Evolutionary conservation across 352 stramenopile species (phyloP), one percentile per base, ranked within the genome.

Genomic region (Blastocystis sp.): DNA sequence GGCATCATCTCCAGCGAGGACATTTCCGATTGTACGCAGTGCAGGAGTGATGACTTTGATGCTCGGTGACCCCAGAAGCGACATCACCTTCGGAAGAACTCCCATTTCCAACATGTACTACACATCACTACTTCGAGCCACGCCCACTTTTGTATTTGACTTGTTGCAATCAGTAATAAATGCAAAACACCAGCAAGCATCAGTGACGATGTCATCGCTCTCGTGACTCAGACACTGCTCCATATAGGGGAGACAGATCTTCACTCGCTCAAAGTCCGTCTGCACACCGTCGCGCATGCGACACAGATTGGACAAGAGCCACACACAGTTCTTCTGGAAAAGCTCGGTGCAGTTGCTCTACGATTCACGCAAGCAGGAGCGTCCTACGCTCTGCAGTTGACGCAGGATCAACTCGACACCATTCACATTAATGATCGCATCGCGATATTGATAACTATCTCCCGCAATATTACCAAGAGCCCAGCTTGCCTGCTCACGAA

Each of bases 391-490:
- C 79, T 96, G 96, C 47, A 99, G 93, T 90, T 98, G 95, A 89
- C 95, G 92, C 70, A 98, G 93, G 43, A 99, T 93, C 13, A 96
- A 95, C 69, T 94, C 93, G 92, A 99, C 95, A 2, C 95, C 96
- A 59, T 95, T 95, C 26, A 43, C 47, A 45, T 75, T 50, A 7
- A 75, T 87, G 50, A 66, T 73, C 4, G 26, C 55, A 55, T 75
- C 37, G 29, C 43, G 53, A 47, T 63, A 89, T 56, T 88, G 45
- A 13, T 96, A 94, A 9, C 94, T 98, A 92, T 99, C 97, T 89
- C 97, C 97, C n/a, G 97, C 97, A 92, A 99, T 98, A 92, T 99
- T 99, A 79, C 97, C 97, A 26, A 99, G 92, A 23, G 96, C 97
- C 97, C 97, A 99, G 23, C 98, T 96, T 23, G 94, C 93, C 92